Evolutionary conservation across 257 asterid genomes (phyloP), one percentile per base, ranked within the genome.

Genomic region (Lavandula angustifolia): DNA sequence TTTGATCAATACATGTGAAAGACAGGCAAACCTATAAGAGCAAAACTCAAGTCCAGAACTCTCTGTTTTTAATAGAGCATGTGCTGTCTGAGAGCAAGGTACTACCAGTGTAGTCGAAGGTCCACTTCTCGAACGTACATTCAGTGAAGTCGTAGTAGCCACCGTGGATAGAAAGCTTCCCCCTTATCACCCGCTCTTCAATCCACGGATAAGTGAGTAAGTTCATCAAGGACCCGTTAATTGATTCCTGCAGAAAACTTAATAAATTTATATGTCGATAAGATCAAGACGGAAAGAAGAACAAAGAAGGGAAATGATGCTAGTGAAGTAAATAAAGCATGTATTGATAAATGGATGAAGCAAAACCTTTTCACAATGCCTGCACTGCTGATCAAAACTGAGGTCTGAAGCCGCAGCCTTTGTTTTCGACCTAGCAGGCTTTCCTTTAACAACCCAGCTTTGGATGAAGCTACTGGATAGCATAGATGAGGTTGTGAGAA

Each of bases 71-170:
- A 13, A 88, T 73, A 8, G 88, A 76, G 76, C 73, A 73, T 37
- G 60, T 78, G 31, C 66, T 73, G 18, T 67, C 77, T 18, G 75
- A 62, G 40, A 12, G 60, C 27, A 78, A 55, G 47, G 62, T 64
- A 44, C 66, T 74, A 32, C 79, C 81, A 31, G 70, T 67, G 78
- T 66, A 79, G 59, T 85, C 85, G 9, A 89, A 87, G 9, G 88
- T 82, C 98, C 98, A 92, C 79, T 89, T 92, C 81, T 92, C 97
- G 44, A 89, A 89, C 11, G 94, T 79, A 57, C 99, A 89, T 56
- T 87, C 86, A 2, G 75, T 70, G 71, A 92, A 92, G 78, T 92
- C 91, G 51, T 92, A 92, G 85, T 92, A 87, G 73, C 97, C 99
- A 52, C 99, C 99, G n/a, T 92, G 96, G 72, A 92, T 68, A 9